Evolutionary conservation across 2,329 filamentous ascomycete species (phyloP), one percentile per base, ranked within the genome.

Genomic region (Pseudogymnoascus pannorum): DNA sequence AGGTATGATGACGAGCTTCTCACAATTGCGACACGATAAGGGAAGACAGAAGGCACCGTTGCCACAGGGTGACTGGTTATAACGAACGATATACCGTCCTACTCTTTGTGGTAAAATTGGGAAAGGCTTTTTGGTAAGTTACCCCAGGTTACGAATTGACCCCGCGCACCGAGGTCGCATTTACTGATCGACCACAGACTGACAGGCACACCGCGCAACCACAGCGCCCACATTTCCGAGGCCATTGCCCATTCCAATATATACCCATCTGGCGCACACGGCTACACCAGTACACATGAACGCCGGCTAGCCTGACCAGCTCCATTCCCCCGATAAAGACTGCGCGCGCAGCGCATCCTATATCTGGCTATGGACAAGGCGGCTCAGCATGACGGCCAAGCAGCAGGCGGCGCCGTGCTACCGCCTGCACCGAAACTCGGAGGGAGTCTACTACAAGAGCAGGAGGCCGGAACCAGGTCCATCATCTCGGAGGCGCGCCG

Each of bases 401-500:
- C 68, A 59, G 68, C 73, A 61, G 72, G 70, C 60, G 68, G 74
- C 57, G 68, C 70, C 48, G 48, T 54, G 48, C 26, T 26, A 54
- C 9, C 26, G n/a, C 26, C 26, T 12, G 48, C 26, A 22, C 48
- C 26, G 48, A 54, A 31, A 31, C 48, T 31, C 26, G 48, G 48
- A 54, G 48, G 12, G n/a, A 33, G 18, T 5, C 5, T 54, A 54
- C 5, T 54, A 54, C 48, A 54, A 12, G 26, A 31, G 48, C 48
- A 31, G 26, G 48, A 54, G 48, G 48, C 16, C 63, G 67, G 69
- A 63, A 68, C 66, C 69, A 64, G 74, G 76, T 66, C 69, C 72
- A 65, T 82, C 81, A 51, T 82, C 87, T 68, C 84, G 87, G 65
- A 77, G 86, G 61, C 85, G 89, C 65, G 89, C 87, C 64, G 86